Conservation (phyloP, 345 rosid genomes). For the Populus ilicifolia region DNA sequence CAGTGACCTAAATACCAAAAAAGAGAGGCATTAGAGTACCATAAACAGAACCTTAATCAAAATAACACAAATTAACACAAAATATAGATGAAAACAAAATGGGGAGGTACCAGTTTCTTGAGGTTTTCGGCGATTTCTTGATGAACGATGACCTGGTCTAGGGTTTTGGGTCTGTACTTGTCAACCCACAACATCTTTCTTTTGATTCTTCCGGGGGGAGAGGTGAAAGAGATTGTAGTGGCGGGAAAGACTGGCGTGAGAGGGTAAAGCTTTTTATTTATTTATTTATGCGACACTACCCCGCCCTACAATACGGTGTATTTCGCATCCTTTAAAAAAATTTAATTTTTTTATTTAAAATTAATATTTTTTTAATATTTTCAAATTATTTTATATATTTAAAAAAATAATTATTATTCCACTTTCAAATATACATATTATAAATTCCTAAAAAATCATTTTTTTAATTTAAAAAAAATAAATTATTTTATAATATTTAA, state of each 20-base stretch:
- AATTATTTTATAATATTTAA: too few species aligned
- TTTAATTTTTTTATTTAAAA: too few species aligned
- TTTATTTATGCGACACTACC: too few species aligned
- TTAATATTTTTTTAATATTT: too few species aligned
- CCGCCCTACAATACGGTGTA: too few species aligned
- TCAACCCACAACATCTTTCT: conserved; percentile 92
- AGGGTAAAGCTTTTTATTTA: neutral
- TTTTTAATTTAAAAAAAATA: too few species aligned
- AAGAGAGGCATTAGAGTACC: neutral
- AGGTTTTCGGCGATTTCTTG: conserved; percentile 78
- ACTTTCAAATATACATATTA: too few species aligned
- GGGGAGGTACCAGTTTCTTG: conserved; percentile 65
- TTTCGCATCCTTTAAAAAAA: too few species aligned
- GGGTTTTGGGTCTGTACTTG: conserved; percentile 93
- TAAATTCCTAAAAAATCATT: too few species aligned
- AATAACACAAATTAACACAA: neutral
- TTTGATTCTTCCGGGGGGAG: neutral
- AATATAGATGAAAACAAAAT: neutral
- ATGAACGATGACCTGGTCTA: conserved; percentile 73
- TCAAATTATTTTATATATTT: too few species aligned
- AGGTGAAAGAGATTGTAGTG: neutral
- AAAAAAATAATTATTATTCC: accelerated
- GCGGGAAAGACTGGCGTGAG: conserved; percentile 10
- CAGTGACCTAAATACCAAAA: conserved; percentile 50
- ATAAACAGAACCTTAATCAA: neutral